Evolutionary conservation across 306 rosid genomes (phyloP).

Genomic region (Malus domestica): DNA sequence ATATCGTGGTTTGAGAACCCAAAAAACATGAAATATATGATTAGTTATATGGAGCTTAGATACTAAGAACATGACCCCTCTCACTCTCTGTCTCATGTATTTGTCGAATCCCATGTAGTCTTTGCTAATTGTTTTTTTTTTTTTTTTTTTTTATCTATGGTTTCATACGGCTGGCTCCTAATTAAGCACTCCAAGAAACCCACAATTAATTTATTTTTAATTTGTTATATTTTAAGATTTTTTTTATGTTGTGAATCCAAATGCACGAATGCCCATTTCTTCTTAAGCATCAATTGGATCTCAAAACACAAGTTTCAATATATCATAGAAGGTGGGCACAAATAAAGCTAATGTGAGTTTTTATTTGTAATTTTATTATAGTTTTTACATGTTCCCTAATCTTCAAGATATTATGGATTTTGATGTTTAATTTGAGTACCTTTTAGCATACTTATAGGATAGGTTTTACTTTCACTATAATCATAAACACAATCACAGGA

Average conservation of each 20-base stretch:
- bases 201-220: not conserved
- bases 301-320: conserved; percentile 8
- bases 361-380: not conserved
- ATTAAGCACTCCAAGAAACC: conserved; percentile 4
- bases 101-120: conserved; percentile 41
- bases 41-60: conserved; percentile 6
- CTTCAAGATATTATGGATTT: not conserved
- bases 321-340: not conserved
- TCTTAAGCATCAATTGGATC: conserved; percentile 15
- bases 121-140: conserved; percentile 18
- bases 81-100: conserved; percentile 7
- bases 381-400: not conserved
- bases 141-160: conserved; percentile 6
- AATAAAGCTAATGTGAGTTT: not conserved
- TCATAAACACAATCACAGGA: not conserved
- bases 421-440: not conserved
- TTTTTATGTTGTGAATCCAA: conserved; percentile 9
- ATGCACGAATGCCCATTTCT: not conserved
- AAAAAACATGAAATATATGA: not conserved
- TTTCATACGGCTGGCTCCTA: conserved; percentile 15
- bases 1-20: conserved; percentile 22
- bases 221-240: not conserved
- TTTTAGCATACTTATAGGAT: not conserved
- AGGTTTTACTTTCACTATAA: not conserved
- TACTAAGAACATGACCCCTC: not conserved